Conservation (phyloP, 352 stramenopile genomes). For the Halophytophthora polymorphica region DNA sequence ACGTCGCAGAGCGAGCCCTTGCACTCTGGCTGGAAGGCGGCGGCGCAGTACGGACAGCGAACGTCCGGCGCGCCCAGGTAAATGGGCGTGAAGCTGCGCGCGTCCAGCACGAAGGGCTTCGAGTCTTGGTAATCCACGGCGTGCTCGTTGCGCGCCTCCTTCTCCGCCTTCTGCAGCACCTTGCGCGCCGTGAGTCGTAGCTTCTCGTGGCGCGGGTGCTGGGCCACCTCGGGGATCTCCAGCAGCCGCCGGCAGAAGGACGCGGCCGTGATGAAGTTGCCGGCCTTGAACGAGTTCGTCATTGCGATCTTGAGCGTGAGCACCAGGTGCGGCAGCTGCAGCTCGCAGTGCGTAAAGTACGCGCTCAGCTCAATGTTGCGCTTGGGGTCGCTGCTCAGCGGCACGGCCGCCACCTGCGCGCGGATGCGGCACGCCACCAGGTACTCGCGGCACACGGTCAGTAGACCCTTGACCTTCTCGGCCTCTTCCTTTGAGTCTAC, state of each 20-base stretch:
- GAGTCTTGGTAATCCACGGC: conserved; percentile 97
- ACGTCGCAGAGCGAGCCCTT: conserved; percentile 91
- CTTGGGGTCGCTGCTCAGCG: conserved; percentile 70
- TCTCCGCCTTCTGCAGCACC: conserved; percentile 98
- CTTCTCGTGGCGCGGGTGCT: conserved; percentile 90
- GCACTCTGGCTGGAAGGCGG: conserved; percentile 86
- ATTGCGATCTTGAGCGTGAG: conserved; percentile 99
- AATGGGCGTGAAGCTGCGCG: conserved; percentile 93
- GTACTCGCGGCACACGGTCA: conserved; percentile 97
- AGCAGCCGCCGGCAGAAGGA: conserved; percentile 98
- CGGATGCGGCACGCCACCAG: conserved; percentile 97
- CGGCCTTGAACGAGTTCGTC: conserved; percentile 98
- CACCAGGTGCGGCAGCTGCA: conserved; percentile 97
- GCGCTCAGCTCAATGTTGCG: conserved; percentile 96
- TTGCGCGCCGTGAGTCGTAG: conserved; percentile 94
- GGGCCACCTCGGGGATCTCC: conserved; percentile 95
- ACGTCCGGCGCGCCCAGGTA: conserved; percentile 89
- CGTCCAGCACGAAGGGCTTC: conserved; percentile 96
- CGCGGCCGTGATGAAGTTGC: conserved; percentile 99
- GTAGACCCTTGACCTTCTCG: conserved; percentile 92
- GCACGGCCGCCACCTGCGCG: conserved; percentile 64
- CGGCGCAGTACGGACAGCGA: conserved; percentile 95
- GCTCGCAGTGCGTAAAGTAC: conserved; percentile 99
- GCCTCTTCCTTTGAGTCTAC: conserved; percentile 92
- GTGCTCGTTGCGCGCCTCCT: conserved; percentile 98